These are phyloP conservation scores for Ustilago shanxiensis DNA, from an alignment of 1,284 basidiomycete species.

Conservation along the genomic window DNA sequence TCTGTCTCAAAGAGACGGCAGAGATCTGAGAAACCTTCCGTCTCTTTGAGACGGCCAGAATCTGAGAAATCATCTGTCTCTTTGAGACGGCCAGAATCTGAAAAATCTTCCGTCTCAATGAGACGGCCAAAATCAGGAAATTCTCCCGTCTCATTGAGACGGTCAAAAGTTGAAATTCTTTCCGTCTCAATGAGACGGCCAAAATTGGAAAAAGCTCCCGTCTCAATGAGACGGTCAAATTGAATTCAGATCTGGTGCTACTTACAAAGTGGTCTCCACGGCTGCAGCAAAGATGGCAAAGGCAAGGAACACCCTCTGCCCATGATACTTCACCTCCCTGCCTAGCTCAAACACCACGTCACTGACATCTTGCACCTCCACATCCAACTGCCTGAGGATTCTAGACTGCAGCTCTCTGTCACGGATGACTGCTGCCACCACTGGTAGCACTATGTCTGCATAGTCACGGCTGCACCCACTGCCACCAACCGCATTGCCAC, in stretches of 20 bases:
- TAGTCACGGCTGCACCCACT: neutral
- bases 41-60: too few species aligned
- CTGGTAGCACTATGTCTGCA: constrained; percentile 1
- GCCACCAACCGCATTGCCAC: neutral
- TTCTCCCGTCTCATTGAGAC: too few species aligned
- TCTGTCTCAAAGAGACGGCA: too few species aligned
- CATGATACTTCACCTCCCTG: neutral
- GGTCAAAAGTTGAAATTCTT: too few species aligned
- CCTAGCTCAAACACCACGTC: neutral
- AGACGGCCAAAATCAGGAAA: too few species aligned
- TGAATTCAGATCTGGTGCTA: neutral
- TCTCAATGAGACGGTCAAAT: too few species aligned
- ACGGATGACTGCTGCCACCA: constrained; percentile 1
- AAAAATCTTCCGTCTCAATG: too few species aligned
- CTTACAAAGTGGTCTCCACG: neutral
- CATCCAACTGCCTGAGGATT: neutral
- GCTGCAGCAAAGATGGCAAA: constrained; percentile 10
- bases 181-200: too few species aligned
- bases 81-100: too few species aligned
- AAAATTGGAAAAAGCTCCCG: too few species aligned
- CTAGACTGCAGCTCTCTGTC: neutral
- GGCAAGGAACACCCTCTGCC: constrained; percentile 5
- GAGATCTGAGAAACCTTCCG: too few species aligned
- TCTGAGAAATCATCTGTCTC: too few species aligned
- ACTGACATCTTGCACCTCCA: neutral